Conservation (phyloP, 2,329 filamentous ascomycete species). For the Blastomyces silverae region DNA sequence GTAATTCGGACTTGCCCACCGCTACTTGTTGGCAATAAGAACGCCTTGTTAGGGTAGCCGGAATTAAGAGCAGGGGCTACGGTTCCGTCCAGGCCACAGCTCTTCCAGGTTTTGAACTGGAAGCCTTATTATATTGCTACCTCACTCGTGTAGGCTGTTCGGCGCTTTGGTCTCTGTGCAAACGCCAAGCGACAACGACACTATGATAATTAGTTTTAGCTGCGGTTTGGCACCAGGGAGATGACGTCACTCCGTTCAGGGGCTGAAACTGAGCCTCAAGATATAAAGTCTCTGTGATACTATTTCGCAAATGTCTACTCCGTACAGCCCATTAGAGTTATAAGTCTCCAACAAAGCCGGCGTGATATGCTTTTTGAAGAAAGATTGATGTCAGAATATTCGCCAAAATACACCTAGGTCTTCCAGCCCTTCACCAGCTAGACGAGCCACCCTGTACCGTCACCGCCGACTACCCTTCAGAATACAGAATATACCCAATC, state of each 20-base stretch:
- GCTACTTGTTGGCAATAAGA: no score
- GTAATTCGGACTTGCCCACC: no score
- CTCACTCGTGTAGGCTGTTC: no score
- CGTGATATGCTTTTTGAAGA: not conserved
- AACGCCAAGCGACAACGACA: no score
- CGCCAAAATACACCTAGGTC: not conserved
- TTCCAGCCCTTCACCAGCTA: not conserved
- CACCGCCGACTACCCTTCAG: not conserved
- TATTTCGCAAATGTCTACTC: not conserved
- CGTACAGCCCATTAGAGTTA: no score
- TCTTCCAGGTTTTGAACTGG: no score
- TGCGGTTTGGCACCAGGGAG: no score
- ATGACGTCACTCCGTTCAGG: not conserved
- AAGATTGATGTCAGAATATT: not conserved
- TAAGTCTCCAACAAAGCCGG: not conserved
- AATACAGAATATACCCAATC: not conserved
- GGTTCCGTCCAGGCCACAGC: no score
- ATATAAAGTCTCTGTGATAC: not conserved
- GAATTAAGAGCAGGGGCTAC: no score
- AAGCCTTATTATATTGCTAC: not conserved
- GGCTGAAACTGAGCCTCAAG: not conserved
- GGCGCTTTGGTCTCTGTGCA: no score
- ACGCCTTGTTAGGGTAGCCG: no score
- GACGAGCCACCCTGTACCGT: not conserved
- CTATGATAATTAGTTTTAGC: no score